Percentiles rank a stretch among this genome's conserved stretches.
Conservation (phyloP, 225 moss, liverwort and hornwort genomes). For the Thuidium tamariscinum region DNA sequence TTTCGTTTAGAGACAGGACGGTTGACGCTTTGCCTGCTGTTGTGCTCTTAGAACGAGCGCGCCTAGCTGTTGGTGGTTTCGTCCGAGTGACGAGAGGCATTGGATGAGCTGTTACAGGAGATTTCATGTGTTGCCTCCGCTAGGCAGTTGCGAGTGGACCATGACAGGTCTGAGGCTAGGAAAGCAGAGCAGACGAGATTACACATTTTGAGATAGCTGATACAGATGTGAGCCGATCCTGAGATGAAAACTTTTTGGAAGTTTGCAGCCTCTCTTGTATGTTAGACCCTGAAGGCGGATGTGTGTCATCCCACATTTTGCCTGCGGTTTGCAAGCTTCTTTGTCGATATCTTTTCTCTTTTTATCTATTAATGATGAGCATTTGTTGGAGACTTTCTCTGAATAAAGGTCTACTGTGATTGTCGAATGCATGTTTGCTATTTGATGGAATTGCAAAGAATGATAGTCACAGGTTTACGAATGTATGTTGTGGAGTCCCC, state of each 20-base stretch:
- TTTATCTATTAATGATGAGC: constrained; percentile 15
- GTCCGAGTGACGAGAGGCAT: background rate
- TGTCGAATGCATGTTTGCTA: background rate
- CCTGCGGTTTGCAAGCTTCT: constrained; percentile 13
- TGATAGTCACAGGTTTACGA: background rate
- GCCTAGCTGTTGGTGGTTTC: background rate
- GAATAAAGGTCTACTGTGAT: constrained; percentile 4
- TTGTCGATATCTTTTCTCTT: constrained; percentile 10
- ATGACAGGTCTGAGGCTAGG: constrained; percentile 8
- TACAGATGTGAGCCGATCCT: constrained; percentile 26
- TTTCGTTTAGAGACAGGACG: background rate
- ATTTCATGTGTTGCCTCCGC: background rate
- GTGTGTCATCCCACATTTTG: constrained; percentile 4
- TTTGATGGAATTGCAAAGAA: background rate
- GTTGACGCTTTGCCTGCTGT: background rate
- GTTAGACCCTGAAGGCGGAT: constrained; percentile 26
- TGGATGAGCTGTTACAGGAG: constrained; percentile 1
- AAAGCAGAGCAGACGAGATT: constrained; percentile 16
- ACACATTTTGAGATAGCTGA: constrained; percentile 38
- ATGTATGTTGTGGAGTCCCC: no score
- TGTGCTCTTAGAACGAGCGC: background rate
- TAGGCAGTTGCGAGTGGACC: constrained; percentile 3
- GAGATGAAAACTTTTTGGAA: constrained; percentile 32
- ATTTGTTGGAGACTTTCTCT: constrained; percentile 25
- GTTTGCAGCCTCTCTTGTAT: constrained; percentile 29